Conservation (phyloP, 2,329 filamentous ascomycete species). For the Blumeria hordei region DNA sequence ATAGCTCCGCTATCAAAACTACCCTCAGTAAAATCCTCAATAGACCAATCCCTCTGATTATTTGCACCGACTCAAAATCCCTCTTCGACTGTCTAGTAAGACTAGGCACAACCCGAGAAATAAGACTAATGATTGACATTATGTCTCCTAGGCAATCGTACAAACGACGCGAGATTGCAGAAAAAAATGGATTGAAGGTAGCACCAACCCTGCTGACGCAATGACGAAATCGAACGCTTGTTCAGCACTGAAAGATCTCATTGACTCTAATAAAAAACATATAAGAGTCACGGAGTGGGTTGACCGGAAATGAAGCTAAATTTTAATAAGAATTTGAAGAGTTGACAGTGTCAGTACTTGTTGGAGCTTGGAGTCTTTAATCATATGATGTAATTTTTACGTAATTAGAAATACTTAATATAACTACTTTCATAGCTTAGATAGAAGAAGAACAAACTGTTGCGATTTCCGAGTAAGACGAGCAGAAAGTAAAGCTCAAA, state of each 20-base stretch:
- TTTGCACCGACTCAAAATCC: slow-evolving; percentile 1
- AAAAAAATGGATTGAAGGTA: slow-evolving; percentile 2
- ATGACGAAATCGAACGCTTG: slow-evolving; percentile 5
- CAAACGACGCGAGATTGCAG: background rate
- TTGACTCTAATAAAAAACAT: slow-evolving; percentile 3
- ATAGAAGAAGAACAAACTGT: too few species aligned
- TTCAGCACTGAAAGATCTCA: slow-evolving; percentile 2
- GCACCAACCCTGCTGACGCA: slow-evolving; percentile 2
- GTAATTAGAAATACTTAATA: too few species aligned
- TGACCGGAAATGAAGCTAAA: background rate
- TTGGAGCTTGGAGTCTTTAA: background rate
- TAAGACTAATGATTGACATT: background rate
- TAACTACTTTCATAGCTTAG: too few species aligned
- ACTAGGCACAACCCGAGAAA: slow-evolving; percentile 1
- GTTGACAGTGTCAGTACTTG: background rate
- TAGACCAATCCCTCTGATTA: background rate
- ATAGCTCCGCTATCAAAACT: background rate
- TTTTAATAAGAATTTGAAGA: background rate
- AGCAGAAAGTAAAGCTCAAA: too few species aligned
- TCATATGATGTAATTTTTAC: background rate
- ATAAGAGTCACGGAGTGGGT: slow-evolving; percentile 3
- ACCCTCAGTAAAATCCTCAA: slow-evolving; percentile 1
- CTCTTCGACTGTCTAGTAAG: slow-evolving; percentile 1
- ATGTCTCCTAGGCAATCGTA: background rate
- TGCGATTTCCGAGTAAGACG: too few species aligned